Conservation (phyloP, 1,139 yeast species). For the Yamadazyma buinensis region DNA sequence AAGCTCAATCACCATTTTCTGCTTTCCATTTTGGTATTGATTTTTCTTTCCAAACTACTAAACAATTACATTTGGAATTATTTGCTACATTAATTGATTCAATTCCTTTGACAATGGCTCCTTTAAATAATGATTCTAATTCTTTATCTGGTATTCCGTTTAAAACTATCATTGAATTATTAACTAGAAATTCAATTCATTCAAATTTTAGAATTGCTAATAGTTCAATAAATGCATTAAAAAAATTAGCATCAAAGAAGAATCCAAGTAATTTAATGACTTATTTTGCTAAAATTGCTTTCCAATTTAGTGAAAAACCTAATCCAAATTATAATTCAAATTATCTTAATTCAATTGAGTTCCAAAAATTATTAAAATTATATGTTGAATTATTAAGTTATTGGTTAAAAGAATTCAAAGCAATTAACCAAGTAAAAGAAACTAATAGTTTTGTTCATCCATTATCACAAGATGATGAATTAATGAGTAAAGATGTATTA, state of each 20-base stretch:
- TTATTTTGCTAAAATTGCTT: conserved; percentile 74
- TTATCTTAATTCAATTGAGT: conserved; percentile 54
- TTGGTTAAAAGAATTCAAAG: conserved; percentile 69
- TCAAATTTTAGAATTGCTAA: conserved; percentile 55
- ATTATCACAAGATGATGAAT: conserved; percentile 34
- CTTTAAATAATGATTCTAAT: conserved; percentile 23
- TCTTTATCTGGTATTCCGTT: conserved; percentile 44
- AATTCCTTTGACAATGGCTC: conserved; percentile 63
- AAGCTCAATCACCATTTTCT: conserved; percentile 30
- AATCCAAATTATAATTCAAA: conserved; percentile 48
- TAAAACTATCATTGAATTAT: conserved; percentile 64
- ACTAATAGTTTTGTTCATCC: conserved; percentile 20
- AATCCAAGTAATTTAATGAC: conserved; percentile 73
- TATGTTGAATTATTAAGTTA: conserved; percentile 76
- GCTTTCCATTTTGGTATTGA: conserved; percentile 55
- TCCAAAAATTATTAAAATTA: conserved; percentile 56
- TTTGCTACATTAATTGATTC: conserved; percentile 69
- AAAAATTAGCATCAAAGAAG: conserved; percentile 59
- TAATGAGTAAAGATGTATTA: conserved; percentile 39
- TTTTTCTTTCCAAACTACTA: conserved; percentile 27
- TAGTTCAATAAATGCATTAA: conserved; percentile 63
- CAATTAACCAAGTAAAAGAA: conserved; percentile 18
- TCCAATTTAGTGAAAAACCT: conserved; percentile 70
- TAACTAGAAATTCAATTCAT: conserved; percentile 76
- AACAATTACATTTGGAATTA: conserved; percentile 49